phyloP scores from a whole-genome alignment of 2,329 filamentous ascomycete genomes.

The Aspergillus sp. region DNA sequence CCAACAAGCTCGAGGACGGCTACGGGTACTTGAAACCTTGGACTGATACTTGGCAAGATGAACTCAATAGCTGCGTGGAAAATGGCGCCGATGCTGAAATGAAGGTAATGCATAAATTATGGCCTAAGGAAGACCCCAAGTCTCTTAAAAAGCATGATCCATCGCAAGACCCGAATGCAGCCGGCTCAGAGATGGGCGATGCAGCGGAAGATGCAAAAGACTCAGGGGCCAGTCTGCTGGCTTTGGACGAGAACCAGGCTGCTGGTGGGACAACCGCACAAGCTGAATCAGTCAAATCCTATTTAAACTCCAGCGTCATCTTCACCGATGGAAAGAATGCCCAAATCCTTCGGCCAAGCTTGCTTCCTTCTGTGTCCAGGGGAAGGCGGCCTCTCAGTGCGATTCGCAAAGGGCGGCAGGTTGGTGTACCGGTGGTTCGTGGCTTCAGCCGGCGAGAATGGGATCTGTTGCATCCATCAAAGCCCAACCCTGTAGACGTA shows the following conservation, averaged over 20 bases:
- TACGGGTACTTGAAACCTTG: conserved; percentile 80
- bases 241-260: conserved; percentile 33
- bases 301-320: conserved; percentile 71
- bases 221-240: conserved; percentile 4
- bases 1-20: conserved; percentile 87
- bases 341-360: conserved; percentile 75
- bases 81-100: conserved; percentile 84
- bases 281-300: conserved; percentile 48
- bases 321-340: conserved; percentile 72
- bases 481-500: conserved; percentile 34
- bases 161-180: conserved; percentile 29
- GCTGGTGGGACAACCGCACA: conserved; percentile 33
- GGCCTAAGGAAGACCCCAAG: conserved; percentile 53
- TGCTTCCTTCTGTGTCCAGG: conserved; percentile 78
- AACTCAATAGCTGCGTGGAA: conserved; percentile 80
- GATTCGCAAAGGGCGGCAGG: conserved; percentile 71
- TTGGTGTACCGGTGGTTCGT: conserved; percentile 80
- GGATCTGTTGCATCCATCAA: conserved; percentile 60
- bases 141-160: conserved; percentile 28
- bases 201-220: conserved; percentile 4
- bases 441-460: conserved; percentile 75
- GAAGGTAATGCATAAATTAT: conserved; percentile 77
- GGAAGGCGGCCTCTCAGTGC: conserved; percentile 72
- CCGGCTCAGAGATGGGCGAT: conserved; percentile 14
- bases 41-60: conserved; percentile 87